Evolutionary conservation across 805 yeast genomes (phyloP), one percentile per base, ranked within the genome.

Genomic region (Helenozyma baotianmanensis): DNA sequence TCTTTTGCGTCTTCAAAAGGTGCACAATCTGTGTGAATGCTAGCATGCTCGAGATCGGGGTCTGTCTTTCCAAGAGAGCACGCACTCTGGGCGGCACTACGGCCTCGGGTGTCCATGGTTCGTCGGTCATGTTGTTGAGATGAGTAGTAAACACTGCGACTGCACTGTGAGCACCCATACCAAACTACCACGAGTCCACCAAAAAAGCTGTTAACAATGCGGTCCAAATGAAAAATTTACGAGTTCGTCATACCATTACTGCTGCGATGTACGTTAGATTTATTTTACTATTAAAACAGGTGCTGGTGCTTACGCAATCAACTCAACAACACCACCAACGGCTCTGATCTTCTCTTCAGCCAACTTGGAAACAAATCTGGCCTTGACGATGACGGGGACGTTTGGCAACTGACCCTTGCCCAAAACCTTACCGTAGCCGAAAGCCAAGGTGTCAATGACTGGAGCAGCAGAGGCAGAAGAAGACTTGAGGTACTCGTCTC

Each of bases 331-430:
- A 85, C 99, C 99, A 78, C 99, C 99, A 68, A 82, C 99, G 68
- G 95, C 97, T 81, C 85, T 87, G 80, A 92, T 92, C 82, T 90
- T 92, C 80, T 92, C 89, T 82, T 92, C 99, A 69, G 99, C 99
- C 69, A 88, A 82, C 77, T 89, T 83, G 61, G 97, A 88, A 61
- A 92, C 99, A 69, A 82, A 92, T 84, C 99, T 90, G 58, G 99
- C 98, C 78, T 86, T 90, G 70, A 92, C 97, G 60, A 92, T 88
- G 70, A 92, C 94, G 68, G 99, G 99, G 59, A 89, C 97, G 56
- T 83, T 64, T 73, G 99, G 99, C 64, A 92, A 77, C 72, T 84
- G 80, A 73, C 99, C 99, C 80, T 92, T 92, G 75, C 97, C 99
- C 66, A 92, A 85, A 64, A 92, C 96, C 80, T 92, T 92, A 76